Evolutionary conservation across 2,329 filamentous ascomycete genomes (phyloP), one percentile per base, ranked within the genome.

Genomic region (Trichophyton benhamiae): DNA sequence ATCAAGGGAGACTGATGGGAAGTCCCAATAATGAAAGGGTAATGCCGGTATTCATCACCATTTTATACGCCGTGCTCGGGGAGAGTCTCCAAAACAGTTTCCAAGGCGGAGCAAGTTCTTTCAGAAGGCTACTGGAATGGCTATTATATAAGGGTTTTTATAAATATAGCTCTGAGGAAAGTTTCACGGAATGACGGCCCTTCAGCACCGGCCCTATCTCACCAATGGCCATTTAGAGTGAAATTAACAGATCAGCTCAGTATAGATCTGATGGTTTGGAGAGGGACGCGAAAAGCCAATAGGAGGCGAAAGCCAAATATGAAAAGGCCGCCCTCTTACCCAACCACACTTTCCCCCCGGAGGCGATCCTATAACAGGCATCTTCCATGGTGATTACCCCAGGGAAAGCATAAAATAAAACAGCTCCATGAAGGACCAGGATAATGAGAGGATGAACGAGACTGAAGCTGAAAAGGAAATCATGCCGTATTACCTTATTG

Each of bases 291-390:
- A 38, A 13, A 55, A 20, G 7, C 52, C 27, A 55, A 55, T 55
- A n/a, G 27, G 52, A 55, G 33, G 52, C 6, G 30, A 55, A 55
- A 30, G 33, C 3, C 9, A 15, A 36, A 30, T 15, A 52, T 52
- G 22, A 30, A 20, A 9, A n/a, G 52, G 27, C 52, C n/a, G 41
- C 33, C 33, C 33, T 38, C 33, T 11, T 13, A 38, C 11, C 33
- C 33, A 38, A 38, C 13, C 33, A 38, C 33, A 38, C 33, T 38
- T 36, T 36, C 8, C 11, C 33, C 52, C 52, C 27, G 30, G 52
- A 36, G 52, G 52, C 52, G 52, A 55, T 55, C 52, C 52, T 55
- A 36, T 55, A 55, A 17, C 52, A 55, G 52, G 52, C 52, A 55
- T 55, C 27, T 20, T 36, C 52, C 52, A 33, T 55, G 27, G 2